These are phyloP conservation scores for Nakazawaea populi DNA, from an alignment of 805 yeast genomes.

Conservation along the genomic window DNA sequence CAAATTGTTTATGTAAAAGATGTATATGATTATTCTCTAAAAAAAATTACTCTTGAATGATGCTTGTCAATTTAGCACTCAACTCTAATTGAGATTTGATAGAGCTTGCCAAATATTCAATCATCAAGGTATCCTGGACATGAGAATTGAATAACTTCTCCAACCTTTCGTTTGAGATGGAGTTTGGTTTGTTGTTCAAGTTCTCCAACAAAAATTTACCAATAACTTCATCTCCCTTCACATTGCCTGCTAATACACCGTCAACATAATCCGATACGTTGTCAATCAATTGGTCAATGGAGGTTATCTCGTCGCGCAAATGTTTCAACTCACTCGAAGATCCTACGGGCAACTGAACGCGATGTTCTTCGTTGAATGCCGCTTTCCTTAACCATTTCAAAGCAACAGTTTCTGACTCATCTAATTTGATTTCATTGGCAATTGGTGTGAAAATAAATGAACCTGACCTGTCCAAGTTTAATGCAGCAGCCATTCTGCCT, in stretches of 20 bases:
- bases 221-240: conserved; percentile 48
- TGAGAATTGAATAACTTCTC: conserved; percentile 61
- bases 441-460: conserved; percentile 71
- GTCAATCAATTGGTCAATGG: conserved; percentile 42
- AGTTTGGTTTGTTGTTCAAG: conserved; percentile 46
- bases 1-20: too few species aligned
- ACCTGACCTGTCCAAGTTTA: conserved; percentile 34
- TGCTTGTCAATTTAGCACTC: conserved; percentile 65
- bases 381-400: conserved; percentile 41
- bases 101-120: conserved; percentile 77
- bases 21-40: background rate
- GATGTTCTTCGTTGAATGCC: conserved; percentile 24
- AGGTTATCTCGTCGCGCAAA: conserved; percentile 38
- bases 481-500: conserved; percentile 26
- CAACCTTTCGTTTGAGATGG: conserved; percentile 45
- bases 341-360: conserved; percentile 24
- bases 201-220: conserved; percentile 62
- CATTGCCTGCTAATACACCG: conserved; percentile 33
- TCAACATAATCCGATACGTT: conserved; percentile 43
- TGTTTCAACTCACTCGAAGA: conserved; percentile 38
- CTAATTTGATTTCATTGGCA: conserved; percentile 55
- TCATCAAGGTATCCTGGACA: conserved; percentile 73
- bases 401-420: conserved; percentile 52
- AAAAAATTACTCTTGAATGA: conserved; percentile 24
- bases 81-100: conserved; percentile 80